phyloP scores from a whole-genome alignment of 1,284 basidiomycete species.

The Neotropicomus parvogracilis region DNA sequence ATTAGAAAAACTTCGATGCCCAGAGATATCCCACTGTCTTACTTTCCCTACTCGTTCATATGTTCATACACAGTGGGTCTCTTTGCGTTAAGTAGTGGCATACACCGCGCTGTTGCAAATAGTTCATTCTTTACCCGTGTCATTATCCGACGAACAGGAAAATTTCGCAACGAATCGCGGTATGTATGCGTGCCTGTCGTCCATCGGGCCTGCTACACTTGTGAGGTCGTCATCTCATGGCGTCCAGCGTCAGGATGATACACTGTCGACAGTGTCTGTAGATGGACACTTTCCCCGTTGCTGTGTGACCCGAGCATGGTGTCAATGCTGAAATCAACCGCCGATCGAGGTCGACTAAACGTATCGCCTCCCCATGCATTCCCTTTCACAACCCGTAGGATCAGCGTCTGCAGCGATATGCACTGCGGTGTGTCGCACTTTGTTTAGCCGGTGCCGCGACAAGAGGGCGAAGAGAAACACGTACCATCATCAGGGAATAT shows the following conservation, averaged over 20 bases:
- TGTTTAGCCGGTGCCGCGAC: background rate
- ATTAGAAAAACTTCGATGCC: no score
- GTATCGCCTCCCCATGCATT: background rate
- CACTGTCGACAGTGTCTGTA: background rate
- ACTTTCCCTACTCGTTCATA: no score
- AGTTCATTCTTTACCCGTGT: no score
- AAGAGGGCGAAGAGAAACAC: background rate
- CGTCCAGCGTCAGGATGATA: no score
- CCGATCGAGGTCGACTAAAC: background rate
- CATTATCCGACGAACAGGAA: no score
- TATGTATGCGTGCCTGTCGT: no score
- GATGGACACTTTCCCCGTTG: background rate
- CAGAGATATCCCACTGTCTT: no score
- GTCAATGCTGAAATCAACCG: background rate
- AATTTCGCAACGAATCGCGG: background rate
- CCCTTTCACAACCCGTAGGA: background rate
- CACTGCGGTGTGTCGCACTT: background rate
- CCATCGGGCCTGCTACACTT: background rate
- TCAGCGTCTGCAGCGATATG: slow-evolving; percentile 1
- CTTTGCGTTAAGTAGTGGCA: no score
- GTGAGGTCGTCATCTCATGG: background rate
- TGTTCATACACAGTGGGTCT: no score
- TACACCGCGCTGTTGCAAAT: no score
- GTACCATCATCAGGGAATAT: slow-evolving; percentile 1
- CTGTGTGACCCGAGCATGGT: background rate